Conservation (phyloP, 305 asterid species). For the Fraxinus greggii region DNA sequence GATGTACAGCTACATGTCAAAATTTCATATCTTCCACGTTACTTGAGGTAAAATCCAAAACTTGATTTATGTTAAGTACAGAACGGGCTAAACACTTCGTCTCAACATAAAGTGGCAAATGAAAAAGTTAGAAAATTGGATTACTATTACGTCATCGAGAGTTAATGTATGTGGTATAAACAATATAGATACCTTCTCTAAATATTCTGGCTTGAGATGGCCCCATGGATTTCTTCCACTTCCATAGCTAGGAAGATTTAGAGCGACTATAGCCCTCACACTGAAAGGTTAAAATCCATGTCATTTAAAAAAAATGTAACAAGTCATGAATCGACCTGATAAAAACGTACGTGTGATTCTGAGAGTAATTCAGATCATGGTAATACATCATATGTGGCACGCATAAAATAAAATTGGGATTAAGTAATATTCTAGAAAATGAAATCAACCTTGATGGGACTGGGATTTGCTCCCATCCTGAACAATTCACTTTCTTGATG, state of each 20-base stretch:
- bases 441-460: slow-evolving; percentile 77
- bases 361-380: background rate
- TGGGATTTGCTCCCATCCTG: slow-evolving; percentile 79
- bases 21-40: background rate
- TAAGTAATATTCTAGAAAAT: slow-evolving; percentile 6
- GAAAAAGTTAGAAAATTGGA: background rate
- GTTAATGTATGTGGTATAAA: background rate
- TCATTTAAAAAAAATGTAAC: slow-evolving; percentile 11
- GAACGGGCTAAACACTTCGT: background rate
- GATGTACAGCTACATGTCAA: background rate
- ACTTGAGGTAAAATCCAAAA: background rate
- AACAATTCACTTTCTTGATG: slow-evolving; percentile 79
- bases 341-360: background rate
- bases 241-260: slow-evolving; percentile 96
- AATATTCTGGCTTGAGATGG: slow-evolving; percentile 73
- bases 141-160: background rate
- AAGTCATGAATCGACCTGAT: background rate
- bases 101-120: slow-evolving; percentile 1
- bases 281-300: slow-evolving; percentile 39
- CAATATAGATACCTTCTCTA: slow-evolving; percentile 67
- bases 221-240: slow-evolving; percentile 99
- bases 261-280: slow-evolving; percentile 87
- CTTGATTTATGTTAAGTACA: background rate
- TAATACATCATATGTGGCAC: slow-evolving; percentile 1
- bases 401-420: background rate